Percentiles rank a stretch among this genome's conserved stretches.
Evolutionary conservation across 306 rosid species (phyloP).

Genomic region (Morella rubra): DNA sequence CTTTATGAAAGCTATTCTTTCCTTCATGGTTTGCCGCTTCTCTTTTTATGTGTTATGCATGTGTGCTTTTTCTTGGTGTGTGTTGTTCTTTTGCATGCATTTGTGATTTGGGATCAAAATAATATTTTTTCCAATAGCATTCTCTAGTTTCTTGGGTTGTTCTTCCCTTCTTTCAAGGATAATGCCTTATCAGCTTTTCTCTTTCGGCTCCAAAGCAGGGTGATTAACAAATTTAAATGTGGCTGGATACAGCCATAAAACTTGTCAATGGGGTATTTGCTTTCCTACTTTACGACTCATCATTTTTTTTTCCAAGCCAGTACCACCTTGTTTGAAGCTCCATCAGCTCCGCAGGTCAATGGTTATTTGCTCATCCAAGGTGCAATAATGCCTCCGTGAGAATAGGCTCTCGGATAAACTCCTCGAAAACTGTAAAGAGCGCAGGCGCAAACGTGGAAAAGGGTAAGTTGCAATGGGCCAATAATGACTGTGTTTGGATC

Average conservation of each 20-base stretch:
- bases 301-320: too few species aligned
- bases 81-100: constrained; percentile 29
- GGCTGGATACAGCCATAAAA: constrained; percentile 1
- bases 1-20: constrained; percentile 20
- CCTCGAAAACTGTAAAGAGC: background rate
- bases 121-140: background rate
- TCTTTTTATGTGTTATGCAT: background rate
- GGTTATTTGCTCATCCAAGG: background rate
- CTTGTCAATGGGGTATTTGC: constrained; percentile 22
- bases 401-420: background rate
- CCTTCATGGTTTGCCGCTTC: constrained; percentile 6
- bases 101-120: constrained; percentile 13
- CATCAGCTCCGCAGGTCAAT: background rate
- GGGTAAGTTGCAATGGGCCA: background rate
- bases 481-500: too few species aligned
- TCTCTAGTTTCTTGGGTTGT: constrained; percentile 26
- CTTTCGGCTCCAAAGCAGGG: constrained; percentile 61
- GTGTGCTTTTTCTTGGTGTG: background rate
- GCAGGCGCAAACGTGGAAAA: background rate
- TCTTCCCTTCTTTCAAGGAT: constrained; percentile 49
- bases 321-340: background rate
- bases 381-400: background rate
- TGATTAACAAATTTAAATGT: constrained; percentile 10
- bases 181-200: constrained; percentile 37
- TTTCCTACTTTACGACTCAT: background rate